A percentile compares a stretch with the other conserved stretches of the same genome.
Evolutionary conservation across 768 basidiomycete genomes (phyloP).

Genomic region (Pisolithus albus): DNA sequence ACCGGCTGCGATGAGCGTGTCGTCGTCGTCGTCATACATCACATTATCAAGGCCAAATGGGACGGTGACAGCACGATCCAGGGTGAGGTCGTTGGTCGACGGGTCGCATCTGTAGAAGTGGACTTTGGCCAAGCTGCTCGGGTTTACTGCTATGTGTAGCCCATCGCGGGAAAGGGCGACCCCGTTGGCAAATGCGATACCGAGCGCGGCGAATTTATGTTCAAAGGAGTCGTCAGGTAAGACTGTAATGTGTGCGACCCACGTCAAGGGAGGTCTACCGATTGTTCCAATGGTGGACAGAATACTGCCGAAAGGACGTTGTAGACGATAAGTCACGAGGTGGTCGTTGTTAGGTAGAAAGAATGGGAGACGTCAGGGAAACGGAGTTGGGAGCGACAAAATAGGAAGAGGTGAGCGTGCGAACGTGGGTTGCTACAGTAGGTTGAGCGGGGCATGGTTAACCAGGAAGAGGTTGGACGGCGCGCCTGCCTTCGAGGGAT

Average conservation of each 20-base stretch:
- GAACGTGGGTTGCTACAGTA: slow-evolving; percentile 44
- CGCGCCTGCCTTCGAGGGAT: slow-evolving; percentile 42
- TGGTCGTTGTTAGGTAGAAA: slow-evolving; percentile 77
- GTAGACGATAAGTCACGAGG: slow-evolving; percentile 54
- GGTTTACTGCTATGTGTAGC: slow-evolving; percentile 48
- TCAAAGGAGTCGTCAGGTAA: slow-evolving; percentile 25
- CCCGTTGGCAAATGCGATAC: slow-evolving; percentile 66
- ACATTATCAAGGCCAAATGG: slow-evolving; percentile 65
- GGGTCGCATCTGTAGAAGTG: slow-evolving; percentile 46
- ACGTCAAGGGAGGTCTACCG: slow-evolving; percentile 50
- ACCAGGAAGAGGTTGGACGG: slow-evolving; percentile 55
- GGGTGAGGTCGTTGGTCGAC: slow-evolving; percentile 37
- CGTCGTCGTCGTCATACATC: slow-evolving; percentile 41
- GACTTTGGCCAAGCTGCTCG: slow-evolving; percentile 43
- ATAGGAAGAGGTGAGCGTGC: slow-evolving; percentile 51
- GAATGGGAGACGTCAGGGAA: slow-evolving; percentile 58
- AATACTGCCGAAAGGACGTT: slow-evolving; percentile 39
- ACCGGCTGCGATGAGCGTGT: slow-evolving; percentile 51
- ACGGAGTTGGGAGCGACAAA: slow-evolving; percentile 64
- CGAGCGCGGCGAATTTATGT: slow-evolving; percentile 37
- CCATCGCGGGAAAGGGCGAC: slow-evolving; percentile 50
- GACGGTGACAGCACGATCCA: slow-evolving; percentile 34
- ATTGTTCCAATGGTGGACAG: slow-evolving; percentile 51
- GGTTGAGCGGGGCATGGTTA: slow-evolving; percentile 57
- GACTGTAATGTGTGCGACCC: slow-evolving; percentile 50